Base-by-base conservation (phyloP, 83 land plant species). In the Larix sibirica region DNA sequence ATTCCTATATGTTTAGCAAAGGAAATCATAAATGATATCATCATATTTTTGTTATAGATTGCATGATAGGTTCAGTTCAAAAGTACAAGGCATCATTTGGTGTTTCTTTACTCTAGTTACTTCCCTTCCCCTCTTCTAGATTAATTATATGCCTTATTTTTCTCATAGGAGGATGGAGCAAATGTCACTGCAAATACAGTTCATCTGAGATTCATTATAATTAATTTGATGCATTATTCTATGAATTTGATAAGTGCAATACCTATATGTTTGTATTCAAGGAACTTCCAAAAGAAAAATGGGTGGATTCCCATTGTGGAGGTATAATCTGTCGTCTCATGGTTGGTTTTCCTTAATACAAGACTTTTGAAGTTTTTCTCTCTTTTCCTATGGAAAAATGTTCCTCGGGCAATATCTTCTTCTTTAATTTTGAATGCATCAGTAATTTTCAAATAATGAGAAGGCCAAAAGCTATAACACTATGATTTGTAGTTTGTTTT, bases 171-270 rank as follows among this genome's bases (percentile, higher is more conserved):
- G 28, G 94, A 93, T 42, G 96, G 91, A 12, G 97, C 85, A 62
- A 88, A 93, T 58, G 87, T 95, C 13, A 95, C 94, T 20, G 91
- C 77, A 44, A 95, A 95, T 68, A 81, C 96, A 20, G 90, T 93
- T 24, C 97, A 95, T 79, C 96, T 96, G 23, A 96, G 97, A n/a
- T 50, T 93, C 33, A 93, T 95, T 12, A 86, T 88, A 89, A 95
- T 96, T 1, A 88, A 84, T 66, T 88, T 93, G 71, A 81, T 88
- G 81, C 81, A 85, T n/a, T 85, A 95, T 83, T 87, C 92, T 78
- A 74, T 80, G 23, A 20, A 69, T 47, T 40, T 92, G 0, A 89
- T 91, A 84, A 60, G 88, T 50, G 56, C 56, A 10, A 7, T 73
- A 10, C 76, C 18, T 18, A 71, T 50, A 12, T 50, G 56, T 6